These are phyloP conservation scores for Geotrichum fermentans DNA, from an alignment of 1,139 yeast species.

Conservation along the genomic window DNA sequence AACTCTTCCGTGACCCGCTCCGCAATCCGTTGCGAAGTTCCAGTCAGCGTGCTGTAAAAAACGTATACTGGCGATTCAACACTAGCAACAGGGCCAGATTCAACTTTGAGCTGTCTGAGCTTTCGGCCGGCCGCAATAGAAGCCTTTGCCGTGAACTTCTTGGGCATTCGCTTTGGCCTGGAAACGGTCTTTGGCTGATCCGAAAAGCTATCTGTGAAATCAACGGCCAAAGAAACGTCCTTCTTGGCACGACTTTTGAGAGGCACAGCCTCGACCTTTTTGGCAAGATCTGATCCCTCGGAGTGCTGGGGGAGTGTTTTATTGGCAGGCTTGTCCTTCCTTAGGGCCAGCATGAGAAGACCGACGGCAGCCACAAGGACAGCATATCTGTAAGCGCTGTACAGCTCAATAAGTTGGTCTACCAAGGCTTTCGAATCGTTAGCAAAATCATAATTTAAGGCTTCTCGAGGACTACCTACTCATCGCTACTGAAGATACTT, in stretches of 20 bases:
- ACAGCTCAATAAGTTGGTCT: not conserved
- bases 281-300: too few species aligned
- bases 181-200: slow-evolving; percentile 12
- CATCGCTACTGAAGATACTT: too few species aligned
- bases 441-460: too few species aligned
- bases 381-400: not conserved
- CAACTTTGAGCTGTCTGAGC: slow-evolving; percentile 29
- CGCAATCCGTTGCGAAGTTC: slow-evolving; percentile 72
- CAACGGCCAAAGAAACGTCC: slow-evolving; percentile 36
- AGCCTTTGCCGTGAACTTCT: slow-evolving; percentile 27
- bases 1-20: slow-evolving; percentile 29
- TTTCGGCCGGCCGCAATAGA: slow-evolving; percentile 20
- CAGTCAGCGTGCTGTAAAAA: slow-evolving; percentile 82
- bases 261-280: not conserved
- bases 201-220: slow-evolving; percentile 39
- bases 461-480: too few species aligned
- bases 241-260: not conserved
- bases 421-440: not conserved
- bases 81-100: slow-evolving; percentile 29
- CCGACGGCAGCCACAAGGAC: slow-evolving; percentile 8
- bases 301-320: not conserved
- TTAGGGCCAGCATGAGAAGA: slow-evolving; percentile 1
- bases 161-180: slow-evolving; percentile 22
- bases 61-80: slow-evolving; percentile 44
- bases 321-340: not conserved